phyloP scores from a whole-genome alignment of 768 basidiomycete species.

The Hirschioporus abietinus region DNA sequence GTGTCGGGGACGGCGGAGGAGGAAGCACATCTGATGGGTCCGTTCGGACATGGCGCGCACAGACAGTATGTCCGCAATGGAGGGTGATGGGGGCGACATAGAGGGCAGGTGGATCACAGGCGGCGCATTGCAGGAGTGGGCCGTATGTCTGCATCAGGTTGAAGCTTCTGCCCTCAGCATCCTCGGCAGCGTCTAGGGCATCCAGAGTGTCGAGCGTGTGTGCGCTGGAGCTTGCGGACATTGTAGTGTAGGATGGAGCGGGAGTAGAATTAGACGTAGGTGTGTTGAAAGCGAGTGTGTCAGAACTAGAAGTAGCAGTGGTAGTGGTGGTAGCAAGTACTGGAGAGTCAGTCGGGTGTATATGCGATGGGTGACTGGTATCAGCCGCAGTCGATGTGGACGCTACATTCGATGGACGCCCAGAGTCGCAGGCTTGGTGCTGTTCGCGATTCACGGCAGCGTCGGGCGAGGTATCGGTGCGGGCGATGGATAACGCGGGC shows the following conservation, averaged over 20 bases:
- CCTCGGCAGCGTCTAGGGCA: neutral
- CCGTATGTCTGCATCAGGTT: neutral
- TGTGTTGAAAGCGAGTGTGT: neutral
- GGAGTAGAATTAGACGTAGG: neutral
- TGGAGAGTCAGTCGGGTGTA: too few species aligned
- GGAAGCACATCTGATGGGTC: neutral
- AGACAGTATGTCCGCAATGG: slow-evolving; percentile 81
- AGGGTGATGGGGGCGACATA: slow-evolving; percentile 51
- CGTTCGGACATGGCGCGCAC: slow-evolving; percentile 39
- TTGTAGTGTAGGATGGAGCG: neutral
- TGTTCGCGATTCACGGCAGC: neutral
- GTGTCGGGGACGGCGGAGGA: slow-evolving; percentile 26
- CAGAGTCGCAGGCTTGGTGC: neutral
- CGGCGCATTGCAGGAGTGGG: slow-evolving; percentile 46
- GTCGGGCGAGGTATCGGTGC: slow-evolving; percentile 12
- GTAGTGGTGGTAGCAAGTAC: too few species aligned
- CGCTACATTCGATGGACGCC: neutral
- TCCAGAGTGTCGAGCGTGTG: neutral
- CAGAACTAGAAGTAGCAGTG: too few species aligned
- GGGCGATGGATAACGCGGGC: slow-evolving; percentile 23
- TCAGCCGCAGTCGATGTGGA: too few species aligned
- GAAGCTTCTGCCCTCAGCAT: neutral
- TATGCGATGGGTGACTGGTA: too few species aligned
- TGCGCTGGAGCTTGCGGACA: neutral
- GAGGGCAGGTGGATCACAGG: slow-evolving; percentile 36